Conservation (phyloP, 768 basidiomycete species). For the Phanerodontia chrysosporium region DNA sequence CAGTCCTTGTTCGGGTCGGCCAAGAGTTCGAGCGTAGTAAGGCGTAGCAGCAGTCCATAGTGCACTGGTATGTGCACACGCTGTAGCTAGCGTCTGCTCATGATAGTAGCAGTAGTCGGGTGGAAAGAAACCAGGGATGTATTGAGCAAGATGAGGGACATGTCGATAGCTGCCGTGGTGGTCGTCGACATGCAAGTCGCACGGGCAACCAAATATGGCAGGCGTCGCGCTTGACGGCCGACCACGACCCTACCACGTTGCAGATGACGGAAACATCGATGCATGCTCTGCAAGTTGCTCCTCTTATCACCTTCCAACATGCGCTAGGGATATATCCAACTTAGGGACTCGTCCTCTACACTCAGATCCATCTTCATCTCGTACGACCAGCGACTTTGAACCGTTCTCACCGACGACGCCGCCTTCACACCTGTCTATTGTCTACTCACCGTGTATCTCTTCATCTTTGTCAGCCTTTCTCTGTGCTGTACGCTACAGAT, state of each 20-base stretch:
- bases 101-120: not conserved
- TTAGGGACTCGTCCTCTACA: not conserved
- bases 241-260: not conserved
- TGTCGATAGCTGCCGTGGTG: not conserved
- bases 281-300: not conserved
- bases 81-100: too few relatives aligned
- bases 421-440: too few relatives aligned
- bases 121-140: not conserved
- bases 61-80: not conserved
- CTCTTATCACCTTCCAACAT: not conserved
- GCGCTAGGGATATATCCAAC: not conserved
- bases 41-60: not conserved
- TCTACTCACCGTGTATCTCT: not conserved
- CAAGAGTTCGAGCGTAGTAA: not conserved
- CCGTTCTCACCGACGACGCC: too few relatives aligned
- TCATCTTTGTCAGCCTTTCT: not conserved
- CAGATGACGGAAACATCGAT: slow-evolving; percentile 1
- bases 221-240: not conserved
- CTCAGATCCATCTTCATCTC: not conserved
- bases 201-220: not conserved
- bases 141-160: not conserved
- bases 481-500: not conserved
- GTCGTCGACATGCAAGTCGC: not conserved
- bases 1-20: not conserved
- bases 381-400: too few relatives aligned